Conservation (phyloP, 148 eudicot genomes). For the Vaccinium myrtillus region DNA sequence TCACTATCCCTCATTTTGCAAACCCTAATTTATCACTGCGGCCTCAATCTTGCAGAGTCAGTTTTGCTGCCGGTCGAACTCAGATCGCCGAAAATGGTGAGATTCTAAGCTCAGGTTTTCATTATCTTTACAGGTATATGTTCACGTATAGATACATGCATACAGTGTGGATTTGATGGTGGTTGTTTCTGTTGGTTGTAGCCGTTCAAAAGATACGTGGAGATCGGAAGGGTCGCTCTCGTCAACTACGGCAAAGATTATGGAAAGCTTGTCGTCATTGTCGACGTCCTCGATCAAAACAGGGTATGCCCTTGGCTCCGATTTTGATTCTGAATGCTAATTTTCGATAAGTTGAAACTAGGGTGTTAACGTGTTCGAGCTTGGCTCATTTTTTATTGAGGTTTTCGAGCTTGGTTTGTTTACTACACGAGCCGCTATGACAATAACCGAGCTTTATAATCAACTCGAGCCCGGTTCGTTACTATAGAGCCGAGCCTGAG, state of each 20-base stretch:
- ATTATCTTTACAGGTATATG: neutral
- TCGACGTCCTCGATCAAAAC: constrained; percentile 39
- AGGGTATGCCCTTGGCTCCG: constrained; percentile 19
- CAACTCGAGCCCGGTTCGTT: too few relatives aligned
- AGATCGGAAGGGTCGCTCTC: constrained; percentile 43
- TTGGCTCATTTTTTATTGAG: too few relatives aligned
- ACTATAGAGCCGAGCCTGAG: too few relatives aligned
- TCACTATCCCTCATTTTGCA: neutral
- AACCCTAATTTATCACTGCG: neutral
- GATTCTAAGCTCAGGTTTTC: neutral
- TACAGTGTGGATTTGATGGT: neutral
- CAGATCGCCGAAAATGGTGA: neutral
- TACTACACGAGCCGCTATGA: too few relatives aligned
- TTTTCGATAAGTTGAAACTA: neutral
- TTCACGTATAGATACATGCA: neutral
- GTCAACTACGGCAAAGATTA: constrained; percentile 40
- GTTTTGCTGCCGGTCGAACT: neutral
- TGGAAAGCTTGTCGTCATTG: constrained; percentile 42
- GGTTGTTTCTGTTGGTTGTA: neutral
- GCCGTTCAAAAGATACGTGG: constrained; percentile 45
- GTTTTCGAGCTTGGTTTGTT: too few relatives aligned
- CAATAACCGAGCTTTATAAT: too few relatives aligned
- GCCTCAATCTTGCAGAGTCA: neutral
- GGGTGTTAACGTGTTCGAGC: too few relatives aligned
- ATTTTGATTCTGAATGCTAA: neutral